These are phyloP conservation scores for Clarireedia homoeocarpa DNA, from an alignment of 2,329 filamentous ascomycete species.

Conservation along the genomic window DNA sequence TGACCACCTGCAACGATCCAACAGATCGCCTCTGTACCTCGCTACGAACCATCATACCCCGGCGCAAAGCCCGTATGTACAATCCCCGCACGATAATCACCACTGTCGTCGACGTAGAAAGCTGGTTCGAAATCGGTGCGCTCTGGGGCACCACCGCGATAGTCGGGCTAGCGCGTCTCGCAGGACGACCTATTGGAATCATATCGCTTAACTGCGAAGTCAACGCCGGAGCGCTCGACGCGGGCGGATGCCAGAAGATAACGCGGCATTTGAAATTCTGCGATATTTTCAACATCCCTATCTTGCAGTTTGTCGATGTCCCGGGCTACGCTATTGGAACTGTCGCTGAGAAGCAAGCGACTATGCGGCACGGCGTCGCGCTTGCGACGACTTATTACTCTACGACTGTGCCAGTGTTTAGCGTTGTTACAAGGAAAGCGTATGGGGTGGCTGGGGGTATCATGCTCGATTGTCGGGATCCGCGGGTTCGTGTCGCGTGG, in stretches of 20 bases:
- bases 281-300: conserved; percentile 57
- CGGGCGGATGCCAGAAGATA: conserved; percentile 52
- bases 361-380: conserved; percentile 56
- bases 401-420: conserved; percentile 56
- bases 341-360: conserved; percentile 52
- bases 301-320: conserved; percentile 56
- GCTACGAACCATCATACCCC: conserved; percentile 48
- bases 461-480: conserved; percentile 56
- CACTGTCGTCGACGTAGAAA: conserved; percentile 45
- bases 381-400: conserved; percentile 54
- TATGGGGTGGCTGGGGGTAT: conserved; percentile 58
- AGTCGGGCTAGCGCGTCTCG: conserved; percentile 50
- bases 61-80: conserved; percentile 52
- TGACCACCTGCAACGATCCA: conserved; percentile 39
- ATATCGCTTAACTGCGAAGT: conserved; percentile 54
- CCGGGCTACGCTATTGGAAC: conserved; percentile 58
- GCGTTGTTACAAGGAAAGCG: conserved; percentile 50
- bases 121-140: conserved; percentile 57
- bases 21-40: conserved; percentile 39
- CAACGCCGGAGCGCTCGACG: conserved; percentile 53
- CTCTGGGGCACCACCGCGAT: conserved; percentile 57
- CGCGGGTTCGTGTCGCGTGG: conserved; percentile 54
- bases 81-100: conserved; percentile 49
- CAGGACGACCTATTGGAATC: conserved; percentile 49
- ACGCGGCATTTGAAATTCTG: conserved; percentile 53